Base-by-base conservation (phyloP, 331 rosid genomes). In the Cydonia oblonga region DNA sequence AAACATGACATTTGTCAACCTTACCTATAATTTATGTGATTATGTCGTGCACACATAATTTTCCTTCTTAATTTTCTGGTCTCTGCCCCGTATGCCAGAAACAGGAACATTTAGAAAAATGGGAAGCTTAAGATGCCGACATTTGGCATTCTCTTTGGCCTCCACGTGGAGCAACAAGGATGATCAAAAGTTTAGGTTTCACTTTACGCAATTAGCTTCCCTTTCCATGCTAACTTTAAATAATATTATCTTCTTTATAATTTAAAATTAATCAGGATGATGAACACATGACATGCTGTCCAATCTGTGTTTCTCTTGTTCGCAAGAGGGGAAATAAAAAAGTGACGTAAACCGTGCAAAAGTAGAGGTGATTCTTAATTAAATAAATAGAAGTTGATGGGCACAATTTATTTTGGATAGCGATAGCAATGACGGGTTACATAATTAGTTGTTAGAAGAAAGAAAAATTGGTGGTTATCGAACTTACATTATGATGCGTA, bases 121-220 rank as follows among this genome's bases (percentile, higher is more conserved):
- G 9, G 14, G 67, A 30, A 29, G 30, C 32, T 14, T 8, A 6
- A 62, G 11, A n/a, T 60, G 75, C 46, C 28, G 76, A 72, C 60
- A 9, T 19, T 72, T 60, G 58, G 68, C 14, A 59, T 7, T 4
- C 24, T 61, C 4, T 61, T 24, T n/a, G 16, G 32, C 71, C 83
- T 63, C 83, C 83, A 74, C 76, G 83, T 79, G 79, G 83, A 62
- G 72, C 33, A 46, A 62, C 15, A 32, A 26, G 14, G 60, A 54
- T 19, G 26, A 54, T 62, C 52, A 23, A 68, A 24, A 56, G 11
- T 14, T 58, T 7, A 6, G 69, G 61, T 69, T 29, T 10, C 5
- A 14, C 44, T 40, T 68, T 40, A 57, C 38, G 74, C 56, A 42
- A 44, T 22, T 14, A 57, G 12, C 12, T 26, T 29, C 6, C 24